phyloP scores from a whole-genome alignment of 345 rosid species.

The Moricandia arvensis region DNA sequence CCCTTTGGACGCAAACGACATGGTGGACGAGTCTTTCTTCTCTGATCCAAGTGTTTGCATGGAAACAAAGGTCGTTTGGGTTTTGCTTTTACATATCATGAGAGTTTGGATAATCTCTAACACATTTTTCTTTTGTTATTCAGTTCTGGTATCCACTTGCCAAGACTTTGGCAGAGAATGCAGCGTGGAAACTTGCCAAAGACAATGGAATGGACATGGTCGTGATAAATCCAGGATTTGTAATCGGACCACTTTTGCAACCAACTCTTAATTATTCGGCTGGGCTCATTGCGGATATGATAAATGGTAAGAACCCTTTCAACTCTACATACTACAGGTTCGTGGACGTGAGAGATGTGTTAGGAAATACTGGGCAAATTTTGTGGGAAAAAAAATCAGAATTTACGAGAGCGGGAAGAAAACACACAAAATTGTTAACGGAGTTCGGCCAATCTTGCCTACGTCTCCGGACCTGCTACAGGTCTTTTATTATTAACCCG shows the following conservation, averaged over 20 bases:
- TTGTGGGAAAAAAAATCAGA: too few species aligned
- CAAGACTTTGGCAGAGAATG: constrained; percentile 48
- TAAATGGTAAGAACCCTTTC: constrained; percentile 32
- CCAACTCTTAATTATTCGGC: constrained; percentile 35
- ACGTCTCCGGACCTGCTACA: too few species aligned
- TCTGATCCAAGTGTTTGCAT: constrained; percentile 41
- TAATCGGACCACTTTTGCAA: constrained; percentile 46
- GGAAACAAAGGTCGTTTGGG: constrained; percentile 24
- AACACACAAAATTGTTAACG: too few species aligned
- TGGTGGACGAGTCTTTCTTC: constrained; percentile 53
- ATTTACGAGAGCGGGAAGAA: too few species aligned
- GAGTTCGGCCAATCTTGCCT: too few species aligned
- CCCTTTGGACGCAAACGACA: constrained; percentile 28
- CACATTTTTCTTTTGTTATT: not conserved
- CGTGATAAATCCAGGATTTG: constrained; percentile 37
- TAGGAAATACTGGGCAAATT: too few species aligned
- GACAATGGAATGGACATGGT: constrained; percentile 45
- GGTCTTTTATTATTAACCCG: too few species aligned
- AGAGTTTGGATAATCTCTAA: not conserved
- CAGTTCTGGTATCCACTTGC: constrained; percentile 46
- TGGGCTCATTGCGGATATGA: not conserved
- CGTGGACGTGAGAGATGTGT: constrained; percentile 57
- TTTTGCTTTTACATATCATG: not conserved
- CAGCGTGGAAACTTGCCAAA: constrained; percentile 43
- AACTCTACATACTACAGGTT: constrained; percentile 22